Evolutionary conservation across 2,329 filamentous ascomycete genomes (phyloP).

Genomic region (Colletotrichum sp.): DNA sequence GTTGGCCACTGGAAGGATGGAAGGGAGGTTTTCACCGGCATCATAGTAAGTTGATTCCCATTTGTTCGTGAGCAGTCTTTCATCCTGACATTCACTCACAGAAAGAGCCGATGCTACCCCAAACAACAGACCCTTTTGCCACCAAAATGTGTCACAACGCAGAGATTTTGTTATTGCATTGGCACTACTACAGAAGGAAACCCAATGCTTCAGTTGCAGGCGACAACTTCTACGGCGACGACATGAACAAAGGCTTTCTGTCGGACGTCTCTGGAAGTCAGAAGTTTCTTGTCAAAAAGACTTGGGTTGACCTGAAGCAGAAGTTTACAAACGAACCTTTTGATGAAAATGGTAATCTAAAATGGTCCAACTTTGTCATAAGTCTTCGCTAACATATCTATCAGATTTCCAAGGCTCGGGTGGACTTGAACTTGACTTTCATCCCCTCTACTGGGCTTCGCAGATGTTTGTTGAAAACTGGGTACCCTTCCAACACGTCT

Average conservation of each 20-base stretch:
- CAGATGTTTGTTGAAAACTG: slow-evolving; percentile 51
- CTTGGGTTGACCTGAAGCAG: background rate
- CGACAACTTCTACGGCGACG: background rate
- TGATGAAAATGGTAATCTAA: background rate
- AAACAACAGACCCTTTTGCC: background rate
- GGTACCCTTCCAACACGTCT: slow-evolving; percentile 18
- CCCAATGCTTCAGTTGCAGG: background rate
- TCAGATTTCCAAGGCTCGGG: background rate
- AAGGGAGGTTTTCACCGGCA: background rate
- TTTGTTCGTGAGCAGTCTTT: background rate
- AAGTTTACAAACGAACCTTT: background rate
- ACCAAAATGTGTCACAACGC: slow-evolving; percentile 44
- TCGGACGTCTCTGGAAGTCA: background rate
- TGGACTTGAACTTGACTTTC: background rate
- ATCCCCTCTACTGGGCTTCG: slow-evolving; percentile 45
- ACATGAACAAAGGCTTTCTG: background rate
- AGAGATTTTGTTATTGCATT: slow-evolving; percentile 51
- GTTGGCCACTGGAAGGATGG: background rate
- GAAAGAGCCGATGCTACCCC: background rate
- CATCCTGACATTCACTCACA: background rate
- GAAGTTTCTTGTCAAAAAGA: background rate
- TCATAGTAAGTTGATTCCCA: background rate
- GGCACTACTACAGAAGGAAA: slow-evolving; percentile 49
- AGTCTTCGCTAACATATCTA: background rate
- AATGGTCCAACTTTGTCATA: background rate